Conservation (phyloP, 2,329 filamentous ascomycete species). For the Diatrype stigma region DNA sequence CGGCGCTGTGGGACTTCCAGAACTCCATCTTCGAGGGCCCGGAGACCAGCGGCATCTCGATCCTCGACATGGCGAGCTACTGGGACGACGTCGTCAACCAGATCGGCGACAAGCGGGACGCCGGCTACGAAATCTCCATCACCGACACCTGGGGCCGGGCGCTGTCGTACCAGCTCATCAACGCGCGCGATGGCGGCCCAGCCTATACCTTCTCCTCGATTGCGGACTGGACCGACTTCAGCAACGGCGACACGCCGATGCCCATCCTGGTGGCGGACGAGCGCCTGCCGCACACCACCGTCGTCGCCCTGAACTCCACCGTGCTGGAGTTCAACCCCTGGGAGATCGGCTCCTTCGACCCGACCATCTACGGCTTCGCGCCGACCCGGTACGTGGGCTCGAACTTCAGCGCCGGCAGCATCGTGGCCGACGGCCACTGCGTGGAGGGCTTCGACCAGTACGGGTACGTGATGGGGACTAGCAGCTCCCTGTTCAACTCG, state of each 20-base stretch:
- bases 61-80: constrained; percentile 42
- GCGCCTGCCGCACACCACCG: constrained; percentile 54
- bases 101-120: constrained; percentile 58
- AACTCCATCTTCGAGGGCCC: constrained; percentile 33
- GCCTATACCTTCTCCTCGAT: constrained; percentile 5
- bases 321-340: constrained; percentile 76
- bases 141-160: constrained; percentile 74
- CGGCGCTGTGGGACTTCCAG: constrained; percentile 32
- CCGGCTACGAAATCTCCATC: constrained; percentile 60
- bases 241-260: constrained; percentile 58
- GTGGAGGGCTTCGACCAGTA: constrained; percentile 78
- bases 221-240: background rate
- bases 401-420: constrained; percentile 59
- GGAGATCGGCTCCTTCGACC: constrained; percentile 75
- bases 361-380: constrained; percentile 66
- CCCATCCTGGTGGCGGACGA: constrained; percentile 70
- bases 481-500: constrained; percentile 79
- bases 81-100: constrained; percentile 55
- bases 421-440: constrained; percentile 57
- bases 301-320: constrained; percentile 68
- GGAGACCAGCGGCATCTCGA: constrained; percentile 20
- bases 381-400: constrained; percentile 70
- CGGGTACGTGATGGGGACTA: constrained; percentile 82
- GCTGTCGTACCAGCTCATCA: constrained; percentile 67
- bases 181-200: constrained; percentile 62